Conservation (phyloP, 176 grass and related monocot genomes). For the Eragrostis nindensis region DNA sequence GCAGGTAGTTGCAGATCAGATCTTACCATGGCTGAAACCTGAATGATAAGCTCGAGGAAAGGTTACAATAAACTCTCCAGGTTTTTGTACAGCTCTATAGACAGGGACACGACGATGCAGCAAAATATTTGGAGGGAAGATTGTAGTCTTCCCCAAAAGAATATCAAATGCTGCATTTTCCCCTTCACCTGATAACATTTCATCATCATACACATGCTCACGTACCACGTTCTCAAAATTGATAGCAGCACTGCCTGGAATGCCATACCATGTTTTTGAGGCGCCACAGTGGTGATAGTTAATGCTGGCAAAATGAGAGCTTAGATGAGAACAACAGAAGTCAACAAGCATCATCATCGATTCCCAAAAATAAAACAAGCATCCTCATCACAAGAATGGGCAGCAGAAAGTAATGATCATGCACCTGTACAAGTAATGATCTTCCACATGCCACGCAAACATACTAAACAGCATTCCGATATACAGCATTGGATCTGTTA, state of each 20-base stretch:
- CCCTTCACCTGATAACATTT: slow-evolving; percentile 80
- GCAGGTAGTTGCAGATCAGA: slow-evolving; percentile 12
- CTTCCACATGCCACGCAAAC: slow-evolving; percentile 99
- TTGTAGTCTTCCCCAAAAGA: slow-evolving; percentile 95
- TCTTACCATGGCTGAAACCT: slow-evolving; percentile 94
- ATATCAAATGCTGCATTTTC: slow-evolving; percentile 90
- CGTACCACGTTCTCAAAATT: slow-evolving; percentile 84
- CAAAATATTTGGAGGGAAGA: slow-evolving; percentile 95
- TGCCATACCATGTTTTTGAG: slow-evolving; percentile 91
- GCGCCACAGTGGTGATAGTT: slow-evolving; percentile 99
- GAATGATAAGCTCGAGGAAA: slow-evolving; percentile 96
- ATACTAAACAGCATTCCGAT: slow-evolving; percentile 99
- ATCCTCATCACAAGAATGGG: slow-evolving; percentile 30
- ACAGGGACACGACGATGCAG: slow-evolving; percentile 75
- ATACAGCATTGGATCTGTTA: slow-evolving; percentile 99
- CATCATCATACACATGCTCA: slow-evolving; percentile 76
- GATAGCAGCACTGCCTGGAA: slow-evolving; percentile 84
- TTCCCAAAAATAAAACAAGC: too few relatives aligned
- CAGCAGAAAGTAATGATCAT: slow-evolving; percentile 25
- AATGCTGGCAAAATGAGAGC: slow-evolving; percentile 59
- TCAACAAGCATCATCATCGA: slow-evolving; percentile 13
- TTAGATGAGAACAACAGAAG: slow-evolving; percentile 40
- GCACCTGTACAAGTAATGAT: slow-evolving; percentile 96
- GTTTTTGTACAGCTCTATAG: slow-evolving; percentile 88
- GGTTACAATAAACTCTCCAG: slow-evolving; percentile 92